Conservation (phyloP, 768 basidiomycete species). For the Cubamyces lactineus region DNA sequence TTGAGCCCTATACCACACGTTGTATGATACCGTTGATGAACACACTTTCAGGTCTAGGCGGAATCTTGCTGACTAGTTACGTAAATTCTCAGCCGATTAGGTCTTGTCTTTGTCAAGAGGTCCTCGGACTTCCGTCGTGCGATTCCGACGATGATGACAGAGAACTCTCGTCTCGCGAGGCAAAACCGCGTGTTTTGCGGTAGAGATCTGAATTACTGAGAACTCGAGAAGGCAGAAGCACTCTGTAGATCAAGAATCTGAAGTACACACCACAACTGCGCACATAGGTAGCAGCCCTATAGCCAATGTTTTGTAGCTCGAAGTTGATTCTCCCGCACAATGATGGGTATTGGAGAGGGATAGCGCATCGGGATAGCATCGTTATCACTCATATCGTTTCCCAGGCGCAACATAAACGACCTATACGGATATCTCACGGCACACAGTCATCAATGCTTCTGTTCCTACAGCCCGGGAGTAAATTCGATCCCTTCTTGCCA, state of each 20-base stretch:
- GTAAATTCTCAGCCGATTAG: not conserved
- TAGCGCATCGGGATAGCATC: not conserved
- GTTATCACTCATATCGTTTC: slow-evolving; percentile 5
- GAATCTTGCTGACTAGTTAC: not conserved
- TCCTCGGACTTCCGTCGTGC: not conserved
- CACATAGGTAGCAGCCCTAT: too few species aligned
- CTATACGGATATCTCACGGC: not conserved
- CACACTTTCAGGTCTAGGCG: not conserved
- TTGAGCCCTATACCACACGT: slow-evolving; percentile 3
- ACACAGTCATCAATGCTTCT: not conserved
- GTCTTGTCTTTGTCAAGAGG: not conserved
- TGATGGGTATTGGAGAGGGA: too few species aligned
- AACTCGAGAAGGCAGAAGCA: too few species aligned
- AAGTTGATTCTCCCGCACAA: too few species aligned
- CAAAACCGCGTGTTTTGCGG: too few species aligned
- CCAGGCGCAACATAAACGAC: not conserved
- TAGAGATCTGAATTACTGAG: too few species aligned
- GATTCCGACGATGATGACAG: too few species aligned
- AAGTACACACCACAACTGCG: too few species aligned
- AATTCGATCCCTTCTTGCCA: not conserved
- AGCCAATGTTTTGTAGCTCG: too few species aligned
- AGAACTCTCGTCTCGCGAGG: too few species aligned
- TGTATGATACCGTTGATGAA: slow-evolving; percentile 11
- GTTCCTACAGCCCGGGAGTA: not conserved
- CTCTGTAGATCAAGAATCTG: too few species aligned